Conservation (phyloP, 495 filamentous ascomycete species). For the Annulohypoxylon stygium region DNA sequence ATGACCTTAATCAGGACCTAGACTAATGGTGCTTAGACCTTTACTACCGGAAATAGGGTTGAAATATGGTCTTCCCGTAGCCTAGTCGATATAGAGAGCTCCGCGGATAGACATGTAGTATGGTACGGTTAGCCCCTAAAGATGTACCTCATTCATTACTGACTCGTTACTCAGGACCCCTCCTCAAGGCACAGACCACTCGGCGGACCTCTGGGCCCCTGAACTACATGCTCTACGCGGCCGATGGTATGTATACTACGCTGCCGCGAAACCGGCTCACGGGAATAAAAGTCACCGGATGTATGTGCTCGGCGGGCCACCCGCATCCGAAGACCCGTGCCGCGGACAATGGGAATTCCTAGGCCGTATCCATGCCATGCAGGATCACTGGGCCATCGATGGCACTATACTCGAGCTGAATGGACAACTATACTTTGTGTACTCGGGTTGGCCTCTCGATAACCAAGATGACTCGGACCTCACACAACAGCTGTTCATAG, state of each 20-base stretch:
- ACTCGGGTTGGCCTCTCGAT: constrained; percentile 51
- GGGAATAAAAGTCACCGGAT: constrained; percentile 52
- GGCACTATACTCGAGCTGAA: constrained; percentile 50
- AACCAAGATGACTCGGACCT: constrained; percentile 35
- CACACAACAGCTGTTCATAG: constrained; percentile 48
- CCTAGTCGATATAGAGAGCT: constrained; percentile 48
- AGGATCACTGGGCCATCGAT: constrained; percentile 53
- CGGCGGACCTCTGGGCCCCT: constrained; percentile 52
- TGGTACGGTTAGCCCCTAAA: constrained; percentile 36
- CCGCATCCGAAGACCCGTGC: constrained; percentile 42
- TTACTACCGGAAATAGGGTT: constrained; percentile 50
- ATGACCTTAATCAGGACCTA: not conserved
- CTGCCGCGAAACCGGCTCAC: constrained; percentile 44
- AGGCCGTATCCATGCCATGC: constrained; percentile 48
- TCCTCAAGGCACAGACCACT: constrained; percentile 49
- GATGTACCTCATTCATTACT: constrained; percentile 7
- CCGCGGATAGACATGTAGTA: constrained; percentile 47
- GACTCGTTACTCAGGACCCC: constrained; percentile 43
- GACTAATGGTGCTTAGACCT: constrained; percentile 44
- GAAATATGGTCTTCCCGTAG: constrained; percentile 52
- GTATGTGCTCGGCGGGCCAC: constrained; percentile 51
- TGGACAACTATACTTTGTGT: constrained; percentile 45
- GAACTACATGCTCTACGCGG: constrained; percentile 50
- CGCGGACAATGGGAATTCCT: constrained; percentile 51
- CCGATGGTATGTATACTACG: constrained; percentile 54